Evolutionary conservation across 768 basidiomycete genomes (phyloP), one percentile per base, ranked within the genome.

Genomic region (Tephrocybe sp.): DNA sequence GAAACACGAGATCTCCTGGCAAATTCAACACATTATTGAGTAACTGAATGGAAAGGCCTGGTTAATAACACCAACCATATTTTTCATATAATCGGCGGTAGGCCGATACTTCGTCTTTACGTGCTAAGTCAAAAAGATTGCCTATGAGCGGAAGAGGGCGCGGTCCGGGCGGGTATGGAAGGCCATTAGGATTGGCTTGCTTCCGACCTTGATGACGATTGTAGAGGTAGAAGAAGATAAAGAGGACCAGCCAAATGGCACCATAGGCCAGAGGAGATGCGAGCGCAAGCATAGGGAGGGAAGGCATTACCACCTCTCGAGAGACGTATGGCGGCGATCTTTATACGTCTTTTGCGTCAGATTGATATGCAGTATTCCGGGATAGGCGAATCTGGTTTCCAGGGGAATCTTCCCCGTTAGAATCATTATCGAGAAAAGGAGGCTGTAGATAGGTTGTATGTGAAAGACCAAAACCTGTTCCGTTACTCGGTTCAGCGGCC

Each of bases 161-260:
- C 1, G 83, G 83, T 14, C 83, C 83, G 25, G 83, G 83, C 10
- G 83, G 83, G 11, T 72, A 69, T 0, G 73, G 76, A 30, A 72
- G 66, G 4, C 58, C 36, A 11, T 33, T 45, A 17, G 53, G 55
- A 56, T 62, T 58, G 5, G 57, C 52, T 33, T 26, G 33, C 25
- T 24, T 34, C 17, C 37, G 44, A 46, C 42, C 47, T 34, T 43
- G 42, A 25, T 36, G 23, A n/a, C 47, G 50, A 20, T 56, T 60
- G 25, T 51, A 48, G 14, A 50, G 41, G 25, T 12, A 43, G 33
- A 58, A 50, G 6, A 41, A 17, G 3, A 49, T 33, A 7, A 52
- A 46, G 8, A 55, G 30, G 26, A 14, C 28, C 12, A 56, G 17
- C 34, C 48, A 43, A 26, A 56, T 15, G 36, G 44, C 30, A n/a